Evolutionary conservation across 805 yeast species (phyloP), one percentile per base, ranked within the genome.

Genomic region (Pichia thaimueangensis): DNA sequence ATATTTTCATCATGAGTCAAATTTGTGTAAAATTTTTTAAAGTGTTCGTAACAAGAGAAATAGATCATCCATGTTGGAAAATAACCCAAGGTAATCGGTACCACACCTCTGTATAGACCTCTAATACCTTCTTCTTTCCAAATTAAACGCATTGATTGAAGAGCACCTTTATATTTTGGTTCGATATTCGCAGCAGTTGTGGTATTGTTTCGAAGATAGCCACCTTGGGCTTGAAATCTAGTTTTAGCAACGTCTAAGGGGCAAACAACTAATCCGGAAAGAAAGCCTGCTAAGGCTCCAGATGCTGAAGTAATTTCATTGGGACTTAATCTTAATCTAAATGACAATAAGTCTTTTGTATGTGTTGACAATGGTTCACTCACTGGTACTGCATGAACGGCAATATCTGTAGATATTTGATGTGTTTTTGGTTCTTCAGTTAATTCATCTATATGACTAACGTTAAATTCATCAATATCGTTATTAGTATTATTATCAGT

Each of bases 41-140:
- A 80, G 43, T 73, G 67, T 57, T 91, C 97, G 61, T 93, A 93
- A 25, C 88, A 84, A 7, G 91, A 74, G 64, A 93, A 93, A 60
- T 93, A 93, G 36, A 93, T 85, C 71, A 88, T 88, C 98, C 98
- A 93, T 0, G 97, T 87, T 13, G 98, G 98, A 54, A 93, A 79
- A 62, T 93, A 93, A 0, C 98, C 98, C 39, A 91, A 63, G 1
- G 91, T 74, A 30, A 91, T 87, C n/a, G 98, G 97, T 2, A 82
- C 82, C 20, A 93, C 65, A 5, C 98, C 98, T 47, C 95, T 69
- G 59, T 93, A 93, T 12, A 93, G 68, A 0, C 97, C 97, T 31
- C 76, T 63, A 1, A 78, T 53, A 9, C 97, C 96, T 64, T 89
- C 97, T 43, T 88, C 91, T 30, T 63, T 60, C 45, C 77, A 64